These are phyloP conservation scores for Danielia oregonensis DNA, from an alignment of 805 yeast species.

Conservation along the genomic window DNA sequence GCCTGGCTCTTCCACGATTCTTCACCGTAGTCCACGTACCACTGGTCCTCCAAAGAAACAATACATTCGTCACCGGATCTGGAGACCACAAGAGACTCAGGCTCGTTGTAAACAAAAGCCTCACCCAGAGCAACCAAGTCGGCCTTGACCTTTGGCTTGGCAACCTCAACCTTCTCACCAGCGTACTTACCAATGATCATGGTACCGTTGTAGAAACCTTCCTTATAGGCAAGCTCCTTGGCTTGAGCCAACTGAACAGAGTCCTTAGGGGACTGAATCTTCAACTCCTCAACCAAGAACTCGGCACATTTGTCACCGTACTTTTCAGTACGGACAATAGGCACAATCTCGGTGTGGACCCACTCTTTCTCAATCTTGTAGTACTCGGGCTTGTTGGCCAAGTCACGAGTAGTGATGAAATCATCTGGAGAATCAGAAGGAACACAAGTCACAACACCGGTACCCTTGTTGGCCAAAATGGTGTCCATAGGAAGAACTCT, in stretches of 20 bases:
- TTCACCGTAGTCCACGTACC: conserved; percentile 98
- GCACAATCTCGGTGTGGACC: conserved; percentile 71
- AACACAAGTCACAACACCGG: conserved; percentile 98
- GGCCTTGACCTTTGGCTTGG: conserved; percentile 80
- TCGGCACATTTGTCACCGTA: conserved; percentile 91
- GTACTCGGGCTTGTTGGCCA: conserved; percentile 85
- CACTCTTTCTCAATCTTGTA: conserved; percentile 82
- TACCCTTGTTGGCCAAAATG: conserved; percentile 90
- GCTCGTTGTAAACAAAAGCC: conserved; percentile 91
- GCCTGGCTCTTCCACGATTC: conserved; percentile 81
- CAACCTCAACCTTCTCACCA: conserved; percentile 88
- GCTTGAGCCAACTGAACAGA: conserved; percentile 82
- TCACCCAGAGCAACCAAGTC: conserved; percentile 74
- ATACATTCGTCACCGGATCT: conserved; percentile 97
- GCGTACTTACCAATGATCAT: conserved; percentile 76
- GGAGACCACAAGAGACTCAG: conserved; percentile 84
- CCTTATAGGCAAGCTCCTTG: conserved; percentile 92
- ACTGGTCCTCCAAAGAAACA: conserved; percentile 96
- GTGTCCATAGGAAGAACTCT: conserved; percentile 97
- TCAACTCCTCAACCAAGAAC: conserved; percentile 74
- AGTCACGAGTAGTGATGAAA: conserved; percentile 78
- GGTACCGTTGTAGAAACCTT: conserved; percentile 89
- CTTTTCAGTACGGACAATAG: conserved; percentile 74
- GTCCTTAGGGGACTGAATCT: conserved; percentile 95
- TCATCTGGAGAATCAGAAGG: conserved; percentile 99